Conservation (phyloP, 768 basidiomycete genomes). For the Floccularia luteovirens region DNA sequence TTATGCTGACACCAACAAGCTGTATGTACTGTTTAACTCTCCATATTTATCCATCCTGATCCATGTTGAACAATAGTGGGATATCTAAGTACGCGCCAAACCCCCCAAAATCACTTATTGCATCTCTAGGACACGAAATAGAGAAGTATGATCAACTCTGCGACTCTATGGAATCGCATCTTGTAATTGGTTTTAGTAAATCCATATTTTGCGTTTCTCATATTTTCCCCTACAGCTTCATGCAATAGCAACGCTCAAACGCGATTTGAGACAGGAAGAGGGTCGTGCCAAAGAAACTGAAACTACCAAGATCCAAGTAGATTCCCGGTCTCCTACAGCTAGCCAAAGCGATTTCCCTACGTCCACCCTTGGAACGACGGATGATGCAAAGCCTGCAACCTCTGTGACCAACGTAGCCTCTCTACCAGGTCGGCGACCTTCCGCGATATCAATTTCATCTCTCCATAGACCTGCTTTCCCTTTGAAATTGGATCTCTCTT, state of each 20-base stretch:
- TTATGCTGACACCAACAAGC: slow-evolving; percentile 53
- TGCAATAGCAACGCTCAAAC: slow-evolving; percentile 64
- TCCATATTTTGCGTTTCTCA: not conserved
- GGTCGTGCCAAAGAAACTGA: slow-evolving; percentile 35
- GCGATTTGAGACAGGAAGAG: slow-evolving; percentile 61
- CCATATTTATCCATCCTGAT: not conserved
- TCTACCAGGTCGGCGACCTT: slow-evolving; percentile 59
- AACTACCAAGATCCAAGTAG: slow-evolving; percentile 8
- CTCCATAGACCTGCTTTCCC: slow-evolving; percentile 66
- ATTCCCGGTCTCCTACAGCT: slow-evolving; percentile 23
- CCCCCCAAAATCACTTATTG: slow-evolving; percentile 59
- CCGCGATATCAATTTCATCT: slow-evolving; percentile 75
- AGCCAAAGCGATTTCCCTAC: no score
- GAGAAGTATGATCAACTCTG: slow-evolving; percentile 78
- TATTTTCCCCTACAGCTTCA: slow-evolving; percentile 41
- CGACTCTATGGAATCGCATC: slow-evolving; percentile 65
- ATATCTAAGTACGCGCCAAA: slow-evolving; percentile 48
- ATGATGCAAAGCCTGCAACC: slow-evolving; percentile 17
- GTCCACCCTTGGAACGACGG: no score
- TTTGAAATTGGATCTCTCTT: slow-evolving; percentile 77
- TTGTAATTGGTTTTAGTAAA: slow-evolving; percentile 35
- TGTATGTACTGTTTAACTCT: slow-evolving; percentile 37
- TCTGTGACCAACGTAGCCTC: slow-evolving; percentile 20
- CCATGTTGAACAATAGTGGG: slow-evolving; percentile 28
- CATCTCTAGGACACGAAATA: slow-evolving; percentile 63